phyloP scores from a whole-genome alignment of 768 basidiomycete genomes.

The Ramaria sp. region DNA sequence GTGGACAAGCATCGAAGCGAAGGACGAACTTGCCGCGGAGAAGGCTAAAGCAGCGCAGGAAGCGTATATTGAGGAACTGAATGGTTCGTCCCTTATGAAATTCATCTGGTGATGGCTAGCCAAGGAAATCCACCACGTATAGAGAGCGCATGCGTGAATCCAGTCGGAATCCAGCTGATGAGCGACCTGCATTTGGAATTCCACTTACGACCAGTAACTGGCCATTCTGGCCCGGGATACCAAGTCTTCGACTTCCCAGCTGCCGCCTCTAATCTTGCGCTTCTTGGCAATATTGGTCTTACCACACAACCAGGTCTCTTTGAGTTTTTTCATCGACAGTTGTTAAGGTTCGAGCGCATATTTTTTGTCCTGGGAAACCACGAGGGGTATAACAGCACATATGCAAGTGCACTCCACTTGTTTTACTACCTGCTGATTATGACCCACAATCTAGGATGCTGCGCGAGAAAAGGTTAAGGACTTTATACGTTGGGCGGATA shows the following conservation, averaged over 20 bases:
- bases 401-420: constrained; percentile 7
- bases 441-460: not conserved
- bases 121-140: not conserved
- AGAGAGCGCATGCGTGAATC: constrained; percentile 8
- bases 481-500: constrained; percentile 8
- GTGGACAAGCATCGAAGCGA: constrained; percentile 9
- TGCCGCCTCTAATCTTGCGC: constrained; percentile 19
- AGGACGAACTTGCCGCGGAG: constrained; percentile 7
- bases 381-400: constrained; percentile 16
- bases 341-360: constrained; percentile 21
- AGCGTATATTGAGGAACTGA: constrained; percentile 8
- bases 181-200: constrained; percentile 24
- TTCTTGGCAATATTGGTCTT: constrained; percentile 29
- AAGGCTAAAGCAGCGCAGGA: constrained; percentile 9
- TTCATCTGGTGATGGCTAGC: not conserved
- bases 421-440: not conserved
- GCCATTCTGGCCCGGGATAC: constrained; percentile 11
- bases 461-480: constrained; percentile 9
- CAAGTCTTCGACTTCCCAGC: constrained; percentile 19
- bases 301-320: constrained; percentile 23
- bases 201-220: constrained; percentile 10
- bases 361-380: constrained; percentile 29
- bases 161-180: constrained; percentile 18
- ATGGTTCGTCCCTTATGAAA: not conserved
- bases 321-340: constrained; percentile 22